Percentiles rank a stretch among this genome's conserved stretches.
Conservation (phyloP, 2,329 filamentous ascomycete genomes). For the Fusarium temperatum region DNA sequence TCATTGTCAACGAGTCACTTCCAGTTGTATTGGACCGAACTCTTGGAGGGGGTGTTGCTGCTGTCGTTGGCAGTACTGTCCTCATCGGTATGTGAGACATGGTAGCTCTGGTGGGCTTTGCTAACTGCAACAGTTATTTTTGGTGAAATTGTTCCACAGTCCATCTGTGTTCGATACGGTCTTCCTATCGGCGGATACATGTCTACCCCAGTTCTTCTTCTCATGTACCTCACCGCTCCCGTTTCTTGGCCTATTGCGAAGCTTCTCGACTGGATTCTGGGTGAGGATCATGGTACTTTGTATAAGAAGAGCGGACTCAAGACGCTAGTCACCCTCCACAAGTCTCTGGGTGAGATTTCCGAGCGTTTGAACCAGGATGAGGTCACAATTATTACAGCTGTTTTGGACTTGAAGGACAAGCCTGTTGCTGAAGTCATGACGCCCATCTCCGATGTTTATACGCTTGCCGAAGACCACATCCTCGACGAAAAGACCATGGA, state of each 20-base stretch:
- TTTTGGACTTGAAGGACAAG: slow-evolving; percentile 96
- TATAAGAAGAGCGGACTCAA: slow-evolving; percentile 99
- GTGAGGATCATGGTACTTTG: slow-evolving; percentile 92
- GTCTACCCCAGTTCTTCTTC: slow-evolving; percentile 82
- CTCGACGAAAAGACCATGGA: slow-evolving; percentile 96
- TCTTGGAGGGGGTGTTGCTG: slow-evolving; percentile 92
- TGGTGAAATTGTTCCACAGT: slow-evolving; percentile 95
- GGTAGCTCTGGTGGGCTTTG: slow-evolving; percentile 14
- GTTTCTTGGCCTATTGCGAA: slow-evolving; percentile 96
- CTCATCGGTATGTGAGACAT: slow-evolving; percentile 77
- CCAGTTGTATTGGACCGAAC: slow-evolving; percentile 95
- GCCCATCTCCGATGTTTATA: slow-evolving; percentile 96
- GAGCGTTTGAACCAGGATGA: slow-evolving; percentile 96
- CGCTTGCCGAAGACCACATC: slow-evolving; percentile 93
- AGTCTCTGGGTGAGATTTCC: slow-evolving; percentile 84
- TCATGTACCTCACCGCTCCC: slow-evolving; percentile 94
- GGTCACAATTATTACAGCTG: slow-evolving; percentile 97
- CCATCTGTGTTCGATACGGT: slow-evolving; percentile 94
- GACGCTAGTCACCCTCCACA: slow-evolving; percentile 93
- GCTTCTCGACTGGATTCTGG: slow-evolving; percentile 90
- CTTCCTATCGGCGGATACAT: slow-evolving; percentile 95
- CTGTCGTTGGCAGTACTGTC: slow-evolving; percentile 90
- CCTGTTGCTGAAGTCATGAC: slow-evolving; percentile 97
- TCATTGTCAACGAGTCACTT: slow-evolving; percentile 96
- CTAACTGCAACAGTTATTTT: slow-evolving; percentile 79